Conservation (phyloP, 2,329 filamentous ascomycete genomes). For the Colletotrichum cereale region DNA sequence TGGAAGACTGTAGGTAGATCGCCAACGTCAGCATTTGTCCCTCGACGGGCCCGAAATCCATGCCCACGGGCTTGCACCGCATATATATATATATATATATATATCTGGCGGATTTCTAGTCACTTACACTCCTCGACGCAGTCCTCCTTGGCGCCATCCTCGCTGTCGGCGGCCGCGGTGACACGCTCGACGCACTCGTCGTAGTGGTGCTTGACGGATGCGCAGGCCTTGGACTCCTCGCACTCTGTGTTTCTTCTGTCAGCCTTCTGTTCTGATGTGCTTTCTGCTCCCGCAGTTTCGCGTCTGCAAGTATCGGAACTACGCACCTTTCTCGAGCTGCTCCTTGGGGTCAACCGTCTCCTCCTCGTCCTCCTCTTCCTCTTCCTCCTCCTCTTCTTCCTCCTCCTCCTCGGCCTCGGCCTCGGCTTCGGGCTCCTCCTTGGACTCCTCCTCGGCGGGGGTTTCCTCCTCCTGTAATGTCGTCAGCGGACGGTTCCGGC, state of each 20-base stretch:
- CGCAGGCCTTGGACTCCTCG: slow-evolving; percentile 86
- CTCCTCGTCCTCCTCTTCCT: slow-evolving; percentile 84
- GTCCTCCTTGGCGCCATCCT: slow-evolving; percentile 85
- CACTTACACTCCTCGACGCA: slow-evolving; percentile 98
- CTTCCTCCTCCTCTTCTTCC: slow-evolving; percentile 78
- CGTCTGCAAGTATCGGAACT: slow-evolving; percentile 1
- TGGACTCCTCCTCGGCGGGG: slow-evolving; percentile 45
- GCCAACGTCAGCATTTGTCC: background rate
- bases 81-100: no score
- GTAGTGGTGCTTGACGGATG: slow-evolving; percentile 94
- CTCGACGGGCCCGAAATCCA: background rate
- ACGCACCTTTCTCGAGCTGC: slow-evolving; percentile 90
- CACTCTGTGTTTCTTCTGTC: slow-evolving; percentile 74
- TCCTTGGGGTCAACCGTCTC: slow-evolving; percentile 90
- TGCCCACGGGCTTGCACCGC: background rate
- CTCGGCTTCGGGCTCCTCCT: slow-evolving; percentile 57
- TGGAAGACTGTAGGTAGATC: slow-evolving; percentile 89
- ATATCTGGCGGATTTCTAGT: background rate
- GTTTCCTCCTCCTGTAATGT: slow-evolving; percentile 52
- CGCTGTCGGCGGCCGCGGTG: slow-evolving; percentile 72
- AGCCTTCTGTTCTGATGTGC: slow-evolving; percentile 7
- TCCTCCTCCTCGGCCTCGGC: slow-evolving; percentile 64
- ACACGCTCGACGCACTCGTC: slow-evolving; percentile 98
- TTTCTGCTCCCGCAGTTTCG: background rate
- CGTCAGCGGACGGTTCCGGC: slow-evolving; percentile 15